phyloP scores from a whole-genome alignment of 208 protist genomes.

The Leishmania amazonensis region DNA sequence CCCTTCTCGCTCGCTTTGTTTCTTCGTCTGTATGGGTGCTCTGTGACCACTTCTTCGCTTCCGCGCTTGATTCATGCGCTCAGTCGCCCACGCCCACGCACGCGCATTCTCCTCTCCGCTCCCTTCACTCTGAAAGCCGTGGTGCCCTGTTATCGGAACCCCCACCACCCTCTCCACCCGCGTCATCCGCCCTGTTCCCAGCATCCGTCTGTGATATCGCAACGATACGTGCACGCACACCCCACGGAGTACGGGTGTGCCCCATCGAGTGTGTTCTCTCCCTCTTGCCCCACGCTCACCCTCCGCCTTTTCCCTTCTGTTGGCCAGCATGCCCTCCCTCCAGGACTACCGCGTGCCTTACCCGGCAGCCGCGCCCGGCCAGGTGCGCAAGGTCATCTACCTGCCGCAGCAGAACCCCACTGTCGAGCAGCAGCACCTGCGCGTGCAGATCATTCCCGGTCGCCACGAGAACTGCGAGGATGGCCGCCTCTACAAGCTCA shows the following conservation, averaged over 20 bases:
- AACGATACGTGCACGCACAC: background rate
- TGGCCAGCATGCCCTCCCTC: conserved; percentile 37
- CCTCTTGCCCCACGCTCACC: conserved; percentile 5
- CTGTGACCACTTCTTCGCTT: background rate
- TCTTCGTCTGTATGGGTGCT: background rate
- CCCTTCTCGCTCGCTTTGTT: background rate
- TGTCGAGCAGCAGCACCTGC: conserved; percentile 45
- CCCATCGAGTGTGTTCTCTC: background rate
- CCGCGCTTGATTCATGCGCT: background rate
- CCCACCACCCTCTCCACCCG: no score
- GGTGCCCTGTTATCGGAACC: no score
- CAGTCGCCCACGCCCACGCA: background rate
- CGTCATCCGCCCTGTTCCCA: background rate
- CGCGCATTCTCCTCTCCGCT: background rate
- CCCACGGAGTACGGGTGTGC: background rate
- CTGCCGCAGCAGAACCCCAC: conserved; percentile 42
- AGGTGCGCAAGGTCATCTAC: conserved; percentile 79
- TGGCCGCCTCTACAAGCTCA: conserved; percentile 48
- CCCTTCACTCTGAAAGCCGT: no score
- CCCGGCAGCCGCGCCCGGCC: conserved; percentile 53
- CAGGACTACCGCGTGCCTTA: conserved; percentile 68
- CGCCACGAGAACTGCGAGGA: conserved; percentile 54
- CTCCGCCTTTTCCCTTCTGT: conserved; percentile 5
- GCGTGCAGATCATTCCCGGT: conserved; percentile 73
- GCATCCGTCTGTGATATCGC: background rate